Evolutionary conservation across 148 eudicot species (phyloP), one percentile per base, ranked within the genome.

Genomic region (Diospyros lotus): DNA sequence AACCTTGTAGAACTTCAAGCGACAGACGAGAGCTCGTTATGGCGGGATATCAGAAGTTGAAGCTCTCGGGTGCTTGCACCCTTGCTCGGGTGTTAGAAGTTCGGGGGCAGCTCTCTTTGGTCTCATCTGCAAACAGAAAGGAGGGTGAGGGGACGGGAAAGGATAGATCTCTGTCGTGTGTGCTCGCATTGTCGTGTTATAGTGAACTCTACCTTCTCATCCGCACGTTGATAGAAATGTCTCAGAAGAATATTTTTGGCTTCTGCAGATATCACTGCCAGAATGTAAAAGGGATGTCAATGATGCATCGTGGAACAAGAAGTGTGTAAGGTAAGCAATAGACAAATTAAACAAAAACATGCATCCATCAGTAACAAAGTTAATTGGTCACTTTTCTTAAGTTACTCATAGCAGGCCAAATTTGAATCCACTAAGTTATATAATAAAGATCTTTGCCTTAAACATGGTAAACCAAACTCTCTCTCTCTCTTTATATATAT

Each of bases 211-310:
- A 78, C 97, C 97, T 92, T 92, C 45, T 90, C 95, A 74, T 90
- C 95, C 52, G 93, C 83, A 69, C 80, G 91, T 76, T 82, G 87
- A 82, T 93, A 93, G 77, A 93, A 82, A 81, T 93, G 93, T 73
- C 95, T 80, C 66, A 93, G 75, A 39, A 90, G 89, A 74, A 90
- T 90, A 72, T 86, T 88, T 73, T 90, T 93, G 79, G 82, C 79
- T 77, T 93, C 97, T 10, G 95, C 77, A 74, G 81, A 79, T 58
- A 93, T 90, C 58, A 90, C 97, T 93, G 90, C 82, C 78, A 63
- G 74, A 44, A 70, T 3, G 43, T 46, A 58, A 4, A 66, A 51
- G 13, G 39, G 13, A 78, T 6, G 61, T 66, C 44, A 58, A 10
- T 44, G 15, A 64, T 52, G 48, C 28, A 51, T 68, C 4, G 63